These are phyloP conservation scores for Solanum clarkiae DNA, from an alignment of 257 asterid species.

Conservation along the genomic window DNA sequence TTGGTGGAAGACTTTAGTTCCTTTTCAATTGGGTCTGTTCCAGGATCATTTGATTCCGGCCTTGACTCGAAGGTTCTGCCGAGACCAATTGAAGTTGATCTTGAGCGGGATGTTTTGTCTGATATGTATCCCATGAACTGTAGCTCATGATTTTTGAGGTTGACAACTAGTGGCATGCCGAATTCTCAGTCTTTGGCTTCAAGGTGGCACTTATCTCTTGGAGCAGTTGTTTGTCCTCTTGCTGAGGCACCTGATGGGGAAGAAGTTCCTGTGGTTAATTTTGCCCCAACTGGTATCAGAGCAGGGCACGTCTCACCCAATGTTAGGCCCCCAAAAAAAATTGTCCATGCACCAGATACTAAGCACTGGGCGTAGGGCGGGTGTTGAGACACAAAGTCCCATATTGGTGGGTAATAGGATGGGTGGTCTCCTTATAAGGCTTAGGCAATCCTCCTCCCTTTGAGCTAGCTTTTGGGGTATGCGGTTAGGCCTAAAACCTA, in stretches of 20 bases:
- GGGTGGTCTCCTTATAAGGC: too few species aligned
- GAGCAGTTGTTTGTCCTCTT: conserved; percentile 88
- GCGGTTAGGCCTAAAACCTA: too few species aligned
- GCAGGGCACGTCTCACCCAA: too few species aligned
- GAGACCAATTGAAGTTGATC: conserved; percentile 68
- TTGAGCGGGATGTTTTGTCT: conserved; percentile 34
- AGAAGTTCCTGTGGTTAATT: conserved; percentile 68
- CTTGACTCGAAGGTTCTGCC: conserved; percentile 52
- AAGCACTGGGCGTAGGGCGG: too few species aligned
- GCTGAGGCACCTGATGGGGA: conserved; percentile 83
- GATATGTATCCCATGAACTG: conserved; percentile 63
- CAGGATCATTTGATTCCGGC: conserved; percentile 63
- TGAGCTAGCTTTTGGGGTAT: too few species aligned
- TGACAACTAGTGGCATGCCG: conserved; percentile 70
- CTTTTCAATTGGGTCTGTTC: conserved; percentile 62
- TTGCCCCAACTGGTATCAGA: conserved; percentile 53
- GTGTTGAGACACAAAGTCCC: too few species aligned
- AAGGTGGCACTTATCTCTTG: conserved; percentile 85
- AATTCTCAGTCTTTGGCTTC: conserved; percentile 67
- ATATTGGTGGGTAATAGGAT: too few species aligned
- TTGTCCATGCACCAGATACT: too few species aligned
- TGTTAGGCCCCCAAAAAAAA: too few species aligned
- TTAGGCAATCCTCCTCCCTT: too few species aligned
- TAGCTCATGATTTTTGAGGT: conserved; percentile 42
- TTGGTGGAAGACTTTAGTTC: conserved; percentile 73